These are phyloP conservation scores for Orbilia brochopaga DNA, from an alignment of 2,329 filamentous ascomycete genomes.

Conservation along the genomic window DNA sequence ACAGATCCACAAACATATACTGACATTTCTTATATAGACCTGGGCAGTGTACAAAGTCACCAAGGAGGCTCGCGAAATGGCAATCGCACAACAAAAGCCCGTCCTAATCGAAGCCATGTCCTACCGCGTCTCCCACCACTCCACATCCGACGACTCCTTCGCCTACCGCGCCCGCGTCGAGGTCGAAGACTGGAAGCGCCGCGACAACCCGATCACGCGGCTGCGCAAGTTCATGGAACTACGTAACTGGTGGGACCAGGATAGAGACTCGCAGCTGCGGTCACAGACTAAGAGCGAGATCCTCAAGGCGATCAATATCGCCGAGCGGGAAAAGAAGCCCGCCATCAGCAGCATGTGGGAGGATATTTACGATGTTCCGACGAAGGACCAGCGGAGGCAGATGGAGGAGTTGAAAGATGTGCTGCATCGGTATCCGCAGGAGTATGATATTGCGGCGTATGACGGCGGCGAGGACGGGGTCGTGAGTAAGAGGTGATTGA, in stretches of 20 bases:
- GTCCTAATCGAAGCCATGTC: conserved; percentile 95
- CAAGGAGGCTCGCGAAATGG: conserved; percentile 75
- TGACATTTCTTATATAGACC: conserved; percentile 60
- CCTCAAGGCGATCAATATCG: conserved; percentile 80
- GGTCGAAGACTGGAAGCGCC: conserved; percentile 90
- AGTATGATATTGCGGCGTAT: conserved; percentile 82
- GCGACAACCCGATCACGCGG: conserved; percentile 86
- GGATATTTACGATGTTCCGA: conserved; percentile 87
- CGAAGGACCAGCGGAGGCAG: conserved; percentile 77
- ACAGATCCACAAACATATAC: background rate
- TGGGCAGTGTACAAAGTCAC: conserved; percentile 85
- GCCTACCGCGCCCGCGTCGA: conserved; percentile 92
- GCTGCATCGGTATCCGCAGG: conserved; percentile 69
- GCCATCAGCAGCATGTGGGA: conserved; percentile 75
- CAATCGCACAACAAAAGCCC: conserved; percentile 68
- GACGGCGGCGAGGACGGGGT: conserved; percentile 72
- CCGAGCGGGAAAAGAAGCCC: conserved; percentile 81
- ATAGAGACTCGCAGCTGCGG: conserved; percentile 75
- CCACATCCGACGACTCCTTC: conserved; percentile 94
- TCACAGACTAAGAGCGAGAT: conserved; percentile 74
- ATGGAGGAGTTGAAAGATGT: conserved; percentile 77
- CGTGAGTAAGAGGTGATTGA: conserved; percentile 22
- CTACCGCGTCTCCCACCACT: conserved; percentile 97
- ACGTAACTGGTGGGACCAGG: conserved; percentile 81
- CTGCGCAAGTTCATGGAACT: conserved; percentile 85